Evolutionary conservation across 2,329 filamentous ascomycete genomes (phyloP).

Genomic region (Alternaria sp.): DNA sequence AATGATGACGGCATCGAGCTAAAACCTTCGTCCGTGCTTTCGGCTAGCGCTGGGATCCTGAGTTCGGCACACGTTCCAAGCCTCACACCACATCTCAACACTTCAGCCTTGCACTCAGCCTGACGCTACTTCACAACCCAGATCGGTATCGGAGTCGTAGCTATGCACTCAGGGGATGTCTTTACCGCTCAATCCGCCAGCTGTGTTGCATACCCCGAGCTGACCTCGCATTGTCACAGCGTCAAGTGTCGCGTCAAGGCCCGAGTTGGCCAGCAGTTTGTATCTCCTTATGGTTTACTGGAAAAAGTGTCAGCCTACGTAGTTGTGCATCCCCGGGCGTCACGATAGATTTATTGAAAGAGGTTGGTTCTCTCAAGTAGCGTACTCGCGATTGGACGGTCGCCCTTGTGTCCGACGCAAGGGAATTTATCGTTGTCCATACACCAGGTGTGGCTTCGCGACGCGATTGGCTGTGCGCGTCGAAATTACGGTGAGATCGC

Average conservation of each 20-base stretch:
- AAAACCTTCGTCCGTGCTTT: not conserved
- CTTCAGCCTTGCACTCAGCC: not conserved
- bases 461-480: not conserved
- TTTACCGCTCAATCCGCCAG: constrained; percentile 7
- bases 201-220: not conserved
- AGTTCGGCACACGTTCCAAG: not conserved
- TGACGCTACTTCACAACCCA: not conserved
- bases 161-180: not conserved
- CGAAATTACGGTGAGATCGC: constrained; percentile 34
- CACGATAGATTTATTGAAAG: not conserved
- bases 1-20: not conserved
- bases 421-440: not conserved
- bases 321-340: not conserved
- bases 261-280: not conserved
- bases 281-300: not conserved
- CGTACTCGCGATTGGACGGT: constrained; percentile 1
- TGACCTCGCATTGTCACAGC: not conserved
- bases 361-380: not conserved
- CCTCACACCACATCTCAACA: not conserved
- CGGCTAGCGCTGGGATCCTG: not conserved
- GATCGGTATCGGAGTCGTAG: not conserved
- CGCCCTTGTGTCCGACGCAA: not conserved
- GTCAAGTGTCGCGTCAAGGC: not conserved
- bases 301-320: constrained; percentile 1
- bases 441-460: not conserved